Conservation (phyloP, 495 filamentous ascomycete genomes). For the Venustampulla echinocandica region DNA sequence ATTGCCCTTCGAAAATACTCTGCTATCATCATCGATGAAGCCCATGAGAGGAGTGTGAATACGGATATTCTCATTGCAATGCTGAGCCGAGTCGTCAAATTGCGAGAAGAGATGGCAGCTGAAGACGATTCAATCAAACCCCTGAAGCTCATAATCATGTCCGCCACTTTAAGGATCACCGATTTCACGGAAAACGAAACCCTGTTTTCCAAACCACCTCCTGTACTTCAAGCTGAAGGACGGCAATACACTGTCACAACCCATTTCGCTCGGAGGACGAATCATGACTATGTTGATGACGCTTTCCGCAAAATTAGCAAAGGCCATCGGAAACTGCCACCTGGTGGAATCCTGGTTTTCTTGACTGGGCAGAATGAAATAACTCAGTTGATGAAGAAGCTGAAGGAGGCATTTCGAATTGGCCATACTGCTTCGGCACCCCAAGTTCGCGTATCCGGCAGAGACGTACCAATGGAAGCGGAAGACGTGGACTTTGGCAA, state of each 20-base stretch:
- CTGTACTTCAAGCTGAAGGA: constrained; percentile 86
- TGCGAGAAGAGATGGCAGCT: constrained; percentile 54
- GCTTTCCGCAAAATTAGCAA: constrained; percentile 77
- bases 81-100: constrained; percentile 81
- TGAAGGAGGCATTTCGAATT: constrained; percentile 61
- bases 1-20: constrained; percentile 91
- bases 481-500: constrained; percentile 83
- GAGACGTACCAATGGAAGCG: constrained; percentile 69
- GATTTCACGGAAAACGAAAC: constrained; percentile 80
- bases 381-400: constrained; percentile 58
- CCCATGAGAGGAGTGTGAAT: constrained; percentile 94
- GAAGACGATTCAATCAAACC: constrained; percentile 48
- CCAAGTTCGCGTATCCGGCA: constrained; percentile 63
- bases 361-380: constrained; percentile 94
- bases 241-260: constrained; percentile 82
- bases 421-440: constrained; percentile 45
- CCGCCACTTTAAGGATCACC: constrained; percentile 81
- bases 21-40: constrained; percentile 90
- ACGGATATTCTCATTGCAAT: constrained; percentile 97
- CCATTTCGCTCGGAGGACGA: constrained; percentile 79
- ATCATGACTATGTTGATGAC: constrained; percentile 83
- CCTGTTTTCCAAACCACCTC: constrained; percentile 74
- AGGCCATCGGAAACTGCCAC: constrained; percentile 84
- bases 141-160: constrained; percentile 96
- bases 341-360: constrained; percentile 91